A percentile compares a stretch with the other conserved stretches of the same genome.
phyloP scores from a whole-genome alignment of 192 early-diverging fungal species.

The Dissophora globulifera region DNA sequence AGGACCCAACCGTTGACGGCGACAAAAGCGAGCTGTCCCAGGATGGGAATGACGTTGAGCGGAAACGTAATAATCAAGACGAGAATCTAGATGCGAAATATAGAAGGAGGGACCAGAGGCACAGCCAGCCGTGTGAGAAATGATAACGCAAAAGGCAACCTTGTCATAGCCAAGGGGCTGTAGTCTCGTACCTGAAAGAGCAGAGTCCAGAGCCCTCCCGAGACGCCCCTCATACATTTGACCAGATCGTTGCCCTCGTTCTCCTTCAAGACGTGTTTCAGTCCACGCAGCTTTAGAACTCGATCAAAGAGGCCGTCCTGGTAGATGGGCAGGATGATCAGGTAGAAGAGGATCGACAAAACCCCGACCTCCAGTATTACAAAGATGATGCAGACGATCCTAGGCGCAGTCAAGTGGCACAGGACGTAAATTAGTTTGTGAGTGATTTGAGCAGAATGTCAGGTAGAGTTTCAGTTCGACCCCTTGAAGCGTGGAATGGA shows the following conservation, averaged over 20 bases:
- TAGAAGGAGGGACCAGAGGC: neutral
- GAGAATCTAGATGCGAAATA: conserved; percentile 8
- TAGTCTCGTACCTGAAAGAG: conserved; percentile 54
- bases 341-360: conserved; percentile 64
- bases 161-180: too few relatives aligned
- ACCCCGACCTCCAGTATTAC: conserved; percentile 66
- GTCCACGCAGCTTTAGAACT: conserved; percentile 56
- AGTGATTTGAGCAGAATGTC: too few relatives aligned
- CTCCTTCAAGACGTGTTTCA: conserved; percentile 56
- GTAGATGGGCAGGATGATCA: conserved; percentile 66
- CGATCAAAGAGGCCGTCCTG: conserved; percentile 70
- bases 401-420: too few relatives aligned
- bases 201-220: conserved; percentile 45
- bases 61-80: conserved; percentile 41
- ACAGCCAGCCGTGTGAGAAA: too few relatives aligned
- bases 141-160: too few relatives aligned
- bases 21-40: conserved; percentile 51
- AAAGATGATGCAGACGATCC: conserved; percentile 65
- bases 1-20: conserved; percentile 64
- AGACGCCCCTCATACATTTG: conserved; percentile 60
- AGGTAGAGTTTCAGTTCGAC: too few relatives aligned
- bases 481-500: neutral
- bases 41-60: conserved; percentile 31
- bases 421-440: too few relatives aligned
- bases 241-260: conserved; percentile 53